Evolutionary conservation across 257 asterid genomes (phyloP).

Genomic region (Salvia splendens): DNA sequence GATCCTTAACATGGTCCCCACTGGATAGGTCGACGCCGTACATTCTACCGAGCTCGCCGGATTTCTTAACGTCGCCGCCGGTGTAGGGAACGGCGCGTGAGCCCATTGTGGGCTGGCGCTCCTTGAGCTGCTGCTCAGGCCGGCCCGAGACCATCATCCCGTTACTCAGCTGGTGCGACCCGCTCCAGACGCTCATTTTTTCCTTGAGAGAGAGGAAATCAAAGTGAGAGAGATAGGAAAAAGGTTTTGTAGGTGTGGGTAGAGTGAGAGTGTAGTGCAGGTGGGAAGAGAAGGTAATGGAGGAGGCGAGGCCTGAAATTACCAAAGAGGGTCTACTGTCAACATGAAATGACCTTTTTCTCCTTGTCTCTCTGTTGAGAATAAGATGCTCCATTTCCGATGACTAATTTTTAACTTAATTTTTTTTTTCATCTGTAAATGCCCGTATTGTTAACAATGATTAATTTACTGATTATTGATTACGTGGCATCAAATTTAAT

Average conservation of each 20-base stretch:
- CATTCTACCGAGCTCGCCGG: constrained; percentile 92
- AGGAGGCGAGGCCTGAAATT: constrained; percentile 26
- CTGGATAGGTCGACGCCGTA: constrained; percentile 62
- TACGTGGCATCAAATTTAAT: too few species aligned
- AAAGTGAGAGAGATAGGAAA: constrained; percentile 1
- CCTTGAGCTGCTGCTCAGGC: constrained; percentile 71
- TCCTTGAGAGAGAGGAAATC: not conserved
- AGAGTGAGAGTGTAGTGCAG: constrained; percentile 36
- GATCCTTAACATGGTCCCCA: too few species aligned
- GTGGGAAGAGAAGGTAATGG: constrained; percentile 24
- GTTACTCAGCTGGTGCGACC: constrained; percentile 88
- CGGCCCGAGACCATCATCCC: constrained; percentile 90
- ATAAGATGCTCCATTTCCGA: too few species aligned
- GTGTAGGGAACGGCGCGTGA: constrained; percentile 82
- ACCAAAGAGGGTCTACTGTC: constrained; percentile 31
- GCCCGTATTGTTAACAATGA: too few species aligned
- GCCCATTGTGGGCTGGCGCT: constrained; percentile 68
- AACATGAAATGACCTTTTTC: constrained; percentile 24
- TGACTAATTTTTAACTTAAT: too few species aligned
- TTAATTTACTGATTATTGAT: too few species aligned
- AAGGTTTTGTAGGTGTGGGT: constrained; percentile 30
- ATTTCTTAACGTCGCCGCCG: constrained; percentile 87
- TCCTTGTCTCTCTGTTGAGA: constrained; percentile 28
- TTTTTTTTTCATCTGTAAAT: too few species aligned
- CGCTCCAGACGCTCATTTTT: constrained; percentile 66